Evolutionary conservation across 2,329 filamentous ascomycete species (phyloP).

Genomic region (Colletotrichum gigasporum): DNA sequence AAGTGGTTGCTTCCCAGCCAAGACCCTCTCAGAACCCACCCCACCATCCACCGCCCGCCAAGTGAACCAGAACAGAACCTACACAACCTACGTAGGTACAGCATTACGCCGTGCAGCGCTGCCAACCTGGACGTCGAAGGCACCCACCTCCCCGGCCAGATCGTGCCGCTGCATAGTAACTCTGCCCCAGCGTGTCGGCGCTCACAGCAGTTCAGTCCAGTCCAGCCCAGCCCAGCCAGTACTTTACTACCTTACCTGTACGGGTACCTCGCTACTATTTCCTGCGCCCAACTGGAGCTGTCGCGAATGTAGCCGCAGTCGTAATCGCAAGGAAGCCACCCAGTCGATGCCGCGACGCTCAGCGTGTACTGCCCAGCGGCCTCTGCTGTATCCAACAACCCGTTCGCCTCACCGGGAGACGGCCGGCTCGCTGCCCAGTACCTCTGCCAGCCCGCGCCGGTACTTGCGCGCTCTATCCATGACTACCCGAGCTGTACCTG

Average conservation of each 20-base stretch:
- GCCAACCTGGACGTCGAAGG: too few relatives aligned
- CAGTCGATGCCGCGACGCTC: not conserved
- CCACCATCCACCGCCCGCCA: conserved; percentile 24
- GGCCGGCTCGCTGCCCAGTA: conserved; percentile 1
- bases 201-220: too few relatives aligned
- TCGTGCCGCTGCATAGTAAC: too few relatives aligned
- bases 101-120: too few relatives aligned
- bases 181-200: too few relatives aligned
- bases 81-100: too few relatives aligned
- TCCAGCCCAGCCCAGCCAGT: too few relatives aligned
- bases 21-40: conserved; percentile 20
- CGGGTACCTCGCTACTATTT: too few relatives aligned
- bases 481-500: conserved; percentile 1
- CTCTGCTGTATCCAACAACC: not conserved
- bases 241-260: too few relatives aligned
- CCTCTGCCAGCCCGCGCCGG: conserved; percentile 3
- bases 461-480: not conserved
- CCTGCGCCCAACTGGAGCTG: not conserved
- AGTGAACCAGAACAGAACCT: too few relatives aligned
- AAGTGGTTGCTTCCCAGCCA: conserved; percentile 9
- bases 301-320: conserved; percentile 12
- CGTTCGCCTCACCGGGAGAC: not conserved
- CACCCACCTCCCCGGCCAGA: too few relatives aligned
- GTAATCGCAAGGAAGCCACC: conserved; percentile 12
- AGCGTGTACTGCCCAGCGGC: not conserved